phyloP scores from a whole-genome alignment of 176 grass and related monocot genomes.

The Thalia dealbata region DNA sequence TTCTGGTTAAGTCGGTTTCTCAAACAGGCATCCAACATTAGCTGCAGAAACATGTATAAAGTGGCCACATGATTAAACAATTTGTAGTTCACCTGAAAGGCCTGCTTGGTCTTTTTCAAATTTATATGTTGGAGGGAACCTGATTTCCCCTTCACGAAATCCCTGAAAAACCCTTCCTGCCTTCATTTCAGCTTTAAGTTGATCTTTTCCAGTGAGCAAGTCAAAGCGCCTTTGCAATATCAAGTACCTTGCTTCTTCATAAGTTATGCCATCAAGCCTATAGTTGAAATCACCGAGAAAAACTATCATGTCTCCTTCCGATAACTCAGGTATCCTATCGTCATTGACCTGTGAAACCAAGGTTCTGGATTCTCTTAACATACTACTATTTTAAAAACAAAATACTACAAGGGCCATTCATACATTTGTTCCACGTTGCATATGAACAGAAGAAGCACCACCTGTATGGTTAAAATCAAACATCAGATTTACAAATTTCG shows the following conservation, averaged over 20 bases:
- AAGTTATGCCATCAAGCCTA: slow-evolving; percentile 56
- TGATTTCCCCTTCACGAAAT: slow-evolving; percentile 65
- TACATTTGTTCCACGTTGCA: slow-evolving; percentile 67
- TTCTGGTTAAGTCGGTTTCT: not conserved
- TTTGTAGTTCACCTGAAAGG: slow-evolving; percentile 41
- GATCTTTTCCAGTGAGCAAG: slow-evolving; percentile 60
- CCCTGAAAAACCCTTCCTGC: slow-evolving; percentile 84
- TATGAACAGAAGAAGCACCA: slow-evolving; percentile 40
- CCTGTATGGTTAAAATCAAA: slow-evolving; percentile 38
- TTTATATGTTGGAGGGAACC: slow-evolving; percentile 87
- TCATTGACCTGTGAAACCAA: slow-evolving; percentile 33
- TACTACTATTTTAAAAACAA: slow-evolving; percentile 15
- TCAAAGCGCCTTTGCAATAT: slow-evolving; percentile 56
- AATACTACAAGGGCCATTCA: slow-evolving; percentile 22
- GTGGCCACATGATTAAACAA: not conserved
- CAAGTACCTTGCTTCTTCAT: slow-evolving; percentile 64
- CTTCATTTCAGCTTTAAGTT: slow-evolving; percentile 73
- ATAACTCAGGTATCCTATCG: slow-evolving; percentile 51
- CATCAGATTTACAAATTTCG: slow-evolving; percentile 1
- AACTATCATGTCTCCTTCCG: slow-evolving; percentile 70
- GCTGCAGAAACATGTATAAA: not conserved
- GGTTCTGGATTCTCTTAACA: slow-evolving; percentile 18
- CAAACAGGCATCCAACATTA: not conserved
- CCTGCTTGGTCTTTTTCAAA: slow-evolving; percentile 66
- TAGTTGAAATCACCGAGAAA: slow-evolving; percentile 99